phyloP scores from a whole-genome alignment of 768 basidiomycete species.

The Auricularia sp. region DNA sequence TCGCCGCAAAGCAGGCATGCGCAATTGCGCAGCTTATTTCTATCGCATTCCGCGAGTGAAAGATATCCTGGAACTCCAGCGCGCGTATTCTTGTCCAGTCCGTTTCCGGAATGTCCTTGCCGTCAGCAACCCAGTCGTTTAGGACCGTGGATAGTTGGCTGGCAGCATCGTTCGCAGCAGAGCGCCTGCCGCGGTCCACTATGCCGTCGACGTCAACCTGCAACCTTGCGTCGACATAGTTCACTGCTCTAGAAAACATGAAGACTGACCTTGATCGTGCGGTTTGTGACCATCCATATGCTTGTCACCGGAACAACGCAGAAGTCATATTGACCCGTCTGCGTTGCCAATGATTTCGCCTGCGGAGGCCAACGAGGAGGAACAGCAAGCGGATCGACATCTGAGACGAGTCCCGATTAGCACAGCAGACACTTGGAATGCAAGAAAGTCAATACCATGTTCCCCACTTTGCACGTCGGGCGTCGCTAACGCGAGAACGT shows the following conservation, averaged over 20 bases:
- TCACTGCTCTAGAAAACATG: too few species aligned
- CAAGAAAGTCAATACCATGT: slow-evolving; percentile 31
- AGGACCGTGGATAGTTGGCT: slow-evolving; percentile 38
- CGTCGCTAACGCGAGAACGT: slow-evolving; percentile 63
- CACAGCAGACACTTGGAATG: background rate
- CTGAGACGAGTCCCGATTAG: slow-evolving; percentile 24
- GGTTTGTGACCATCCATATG: slow-evolving; percentile 64
- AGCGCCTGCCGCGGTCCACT: slow-evolving; percentile 52
- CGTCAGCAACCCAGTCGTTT: slow-evolving; percentile 43
- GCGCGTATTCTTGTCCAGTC: slow-evolving; percentile 76
- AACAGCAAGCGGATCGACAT: slow-evolving; percentile 43
- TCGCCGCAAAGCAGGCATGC: slow-evolving; percentile 51
- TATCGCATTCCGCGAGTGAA: slow-evolving; percentile 49
- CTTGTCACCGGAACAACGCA: slow-evolving; percentile 55
- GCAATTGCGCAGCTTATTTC: slow-evolving; percentile 30
- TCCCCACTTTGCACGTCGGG: slow-evolving; percentile 44
- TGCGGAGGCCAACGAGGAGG: slow-evolving; percentile 72
- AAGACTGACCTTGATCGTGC: slow-evolving; percentile 51
- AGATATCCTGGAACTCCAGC: slow-evolving; percentile 84
- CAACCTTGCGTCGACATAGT: too few species aligned
- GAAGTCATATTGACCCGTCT: slow-evolving; percentile 57
- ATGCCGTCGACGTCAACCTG: slow-evolving; percentile 67
- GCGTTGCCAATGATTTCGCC: slow-evolving; percentile 34
- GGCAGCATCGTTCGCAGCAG: slow-evolving; percentile 48
- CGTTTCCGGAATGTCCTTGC: slow-evolving; percentile 49